These are phyloP conservation scores for Mycena albidolilacea DNA, from an alignment of 768 basidiomycete genomes.

Conservation along the genomic window DNA sequence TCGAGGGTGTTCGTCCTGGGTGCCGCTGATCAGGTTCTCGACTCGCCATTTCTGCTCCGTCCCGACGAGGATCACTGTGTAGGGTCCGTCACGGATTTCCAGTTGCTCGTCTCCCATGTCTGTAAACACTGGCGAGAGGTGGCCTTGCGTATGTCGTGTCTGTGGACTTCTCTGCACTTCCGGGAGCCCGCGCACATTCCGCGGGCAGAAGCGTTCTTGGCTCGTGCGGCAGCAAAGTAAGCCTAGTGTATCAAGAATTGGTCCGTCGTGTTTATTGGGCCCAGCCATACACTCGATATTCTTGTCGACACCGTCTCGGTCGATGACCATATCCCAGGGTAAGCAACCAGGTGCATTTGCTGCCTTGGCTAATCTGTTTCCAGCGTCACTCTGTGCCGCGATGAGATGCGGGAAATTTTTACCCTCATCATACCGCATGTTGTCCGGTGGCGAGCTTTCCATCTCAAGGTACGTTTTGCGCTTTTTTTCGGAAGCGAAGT, in stretches of 20 bases:
- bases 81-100: constrained; percentile 61
- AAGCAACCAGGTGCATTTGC: not conserved
- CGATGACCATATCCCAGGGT: constrained; percentile 62
- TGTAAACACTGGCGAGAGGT: constrained; percentile 71
- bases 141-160: constrained; percentile 62
- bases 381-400: constrained; percentile 63
- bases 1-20: constrained; percentile 71
- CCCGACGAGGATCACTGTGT: constrained; percentile 59
- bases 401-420: constrained; percentile 64
- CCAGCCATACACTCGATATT: constrained; percentile 59
- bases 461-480: constrained; percentile 56
- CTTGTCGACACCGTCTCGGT: constrained; percentile 69
- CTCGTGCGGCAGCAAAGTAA: constrained; percentile 46
- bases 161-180: constrained; percentile 72
- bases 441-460: constrained; percentile 69
- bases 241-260: not conserved
- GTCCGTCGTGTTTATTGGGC: constrained; percentile 4
- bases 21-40: constrained; percentile 58
- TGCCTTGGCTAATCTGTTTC: not conserved
- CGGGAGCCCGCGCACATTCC: constrained; percentile 64
- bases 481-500: constrained; percentile 12
- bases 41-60: constrained; percentile 66
- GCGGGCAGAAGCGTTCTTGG: constrained; percentile 63
- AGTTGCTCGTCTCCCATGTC: constrained; percentile 71
- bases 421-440: constrained; percentile 62